Conservation (phyloP, 352 stramenopile species). For the Thalassiosira oceanica region DNA sequence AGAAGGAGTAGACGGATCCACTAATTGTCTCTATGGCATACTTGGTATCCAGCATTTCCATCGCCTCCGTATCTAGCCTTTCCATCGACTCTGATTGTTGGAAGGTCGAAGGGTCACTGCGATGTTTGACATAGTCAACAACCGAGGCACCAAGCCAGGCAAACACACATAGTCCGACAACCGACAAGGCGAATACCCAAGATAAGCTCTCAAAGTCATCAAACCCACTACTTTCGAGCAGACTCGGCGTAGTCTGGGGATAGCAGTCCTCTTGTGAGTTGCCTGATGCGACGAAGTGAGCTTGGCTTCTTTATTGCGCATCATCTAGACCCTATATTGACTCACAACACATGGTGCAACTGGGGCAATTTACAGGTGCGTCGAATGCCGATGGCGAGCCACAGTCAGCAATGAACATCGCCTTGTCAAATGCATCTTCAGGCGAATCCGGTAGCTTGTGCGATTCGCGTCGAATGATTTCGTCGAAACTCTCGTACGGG, state of each 20-base stretch:
- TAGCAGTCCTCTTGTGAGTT: slow-evolving; percentile 4
- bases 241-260: not conserved
- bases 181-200: not conserved
- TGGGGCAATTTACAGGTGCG: not conserved
- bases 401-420: slow-evolving; percentile 16
- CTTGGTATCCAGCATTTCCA: not conserved
- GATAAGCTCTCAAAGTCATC: not conserved
- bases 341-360: slow-evolving; percentile 11
- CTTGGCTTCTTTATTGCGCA: not conserved
- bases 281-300: not conserved
- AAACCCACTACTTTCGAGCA: not conserved
- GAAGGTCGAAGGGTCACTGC: too few species aligned
- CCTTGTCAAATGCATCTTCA: too few species aligned
- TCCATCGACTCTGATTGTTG: too few species aligned
- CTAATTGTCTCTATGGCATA: slow-evolving; percentile 1
- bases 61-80: too few species aligned
- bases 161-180: not conserved
- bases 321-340: not conserved
- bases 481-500: not conserved
- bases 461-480: too few species aligned
- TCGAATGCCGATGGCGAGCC: not conserved
- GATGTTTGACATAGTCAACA: too few species aligned
- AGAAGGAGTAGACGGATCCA: slow-evolving; percentile 2
- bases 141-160: not conserved
- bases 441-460: too few species aligned